Conservation (phyloP, 2,329 filamentous ascomycete species). For the Aspergillus flavus region DNA sequence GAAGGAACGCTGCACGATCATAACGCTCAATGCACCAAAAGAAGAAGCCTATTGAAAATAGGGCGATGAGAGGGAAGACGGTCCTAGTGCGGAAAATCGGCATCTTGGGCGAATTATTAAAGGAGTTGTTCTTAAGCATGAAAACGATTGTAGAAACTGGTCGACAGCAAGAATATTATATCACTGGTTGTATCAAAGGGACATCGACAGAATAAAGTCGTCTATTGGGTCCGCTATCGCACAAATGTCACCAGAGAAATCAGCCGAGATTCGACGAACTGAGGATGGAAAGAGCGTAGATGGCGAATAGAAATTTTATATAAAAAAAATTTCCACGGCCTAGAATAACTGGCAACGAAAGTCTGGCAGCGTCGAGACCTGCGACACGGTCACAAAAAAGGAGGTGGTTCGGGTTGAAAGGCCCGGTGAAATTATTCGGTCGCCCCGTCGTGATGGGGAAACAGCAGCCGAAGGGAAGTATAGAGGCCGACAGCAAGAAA, state of each 20-base stretch:
- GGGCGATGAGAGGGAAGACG: slow-evolving; percentile 40
- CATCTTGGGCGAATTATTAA: slow-evolving; percentile 37
- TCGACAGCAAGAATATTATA: slow-evolving; percentile 13
- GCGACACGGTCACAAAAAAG: slow-evolving; percentile 32
- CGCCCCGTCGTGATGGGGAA: slow-evolving; percentile 6
- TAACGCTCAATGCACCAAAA: slow-evolving; percentile 46
- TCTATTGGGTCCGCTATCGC: slow-evolving; percentile 14
- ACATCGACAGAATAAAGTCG: slow-evolving; percentile 14
- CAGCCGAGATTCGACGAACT: slow-evolving; percentile 5
- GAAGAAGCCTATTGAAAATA: slow-evolving; percentile 43
- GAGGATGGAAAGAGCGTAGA: slow-evolving; percentile 25
- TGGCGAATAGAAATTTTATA: slow-evolving; percentile 16
- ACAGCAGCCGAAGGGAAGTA: slow-evolving; percentile 2
- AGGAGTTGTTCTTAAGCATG: slow-evolving; percentile 33
- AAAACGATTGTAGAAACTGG: slow-evolving; percentile 19
- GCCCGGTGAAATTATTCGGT: slow-evolving; percentile 11
- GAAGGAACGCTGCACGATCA: slow-evolving; percentile 38
- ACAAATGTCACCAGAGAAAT: slow-evolving; percentile 9
- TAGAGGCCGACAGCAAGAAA: slow-evolving; percentile 4
- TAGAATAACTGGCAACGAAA: slow-evolving; percentile 34
- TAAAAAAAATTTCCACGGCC: slow-evolving; percentile 19
- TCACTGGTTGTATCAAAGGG: slow-evolving; percentile 16
- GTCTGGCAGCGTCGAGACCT: slow-evolving; percentile 38
- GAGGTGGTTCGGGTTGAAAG: background rate
- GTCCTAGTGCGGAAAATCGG: slow-evolving; percentile 43